Conservation (phyloP, 2,329 filamentous ascomycete species). For the Ceratocystis albifundus region DNA sequence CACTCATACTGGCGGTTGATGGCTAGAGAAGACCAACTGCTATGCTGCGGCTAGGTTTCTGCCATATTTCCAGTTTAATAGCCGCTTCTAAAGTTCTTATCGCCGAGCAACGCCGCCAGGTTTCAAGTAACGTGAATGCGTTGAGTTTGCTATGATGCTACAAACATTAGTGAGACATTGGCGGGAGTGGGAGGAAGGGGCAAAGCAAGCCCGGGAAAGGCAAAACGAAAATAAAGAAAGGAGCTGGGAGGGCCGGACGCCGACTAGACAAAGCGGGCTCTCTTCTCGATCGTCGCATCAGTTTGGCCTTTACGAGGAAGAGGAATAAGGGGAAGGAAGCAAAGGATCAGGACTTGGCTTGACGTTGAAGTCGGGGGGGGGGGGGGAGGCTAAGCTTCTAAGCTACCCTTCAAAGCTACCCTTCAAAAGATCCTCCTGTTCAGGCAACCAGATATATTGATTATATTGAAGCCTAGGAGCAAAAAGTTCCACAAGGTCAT, state of each 20-base stretch:
- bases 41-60: background rate
- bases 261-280: background rate
- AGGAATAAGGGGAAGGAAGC: background rate
- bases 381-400: no score
- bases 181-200: background rate
- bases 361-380: background rate
- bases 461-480: no score
- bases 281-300: background rate
- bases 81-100: background rate
- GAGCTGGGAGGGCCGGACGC: background rate
- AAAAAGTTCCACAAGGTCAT: no score
- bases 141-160: background rate
- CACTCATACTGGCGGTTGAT: background rate
- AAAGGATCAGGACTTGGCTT: background rate
- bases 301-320: background rate
- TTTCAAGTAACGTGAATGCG: background rate
- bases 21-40: background rate
- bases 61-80: background rate
- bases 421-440: no score
- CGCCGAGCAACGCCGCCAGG: background rate
- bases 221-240: no score
- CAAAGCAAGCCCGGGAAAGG: background rate
- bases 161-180: slow-evolving; percentile 4
- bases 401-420: no score
- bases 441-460: no score